Evolutionary conservation across 805 yeast genomes (phyloP), one percentile per base, ranked within the genome.

Genomic region (Wickerhamomyces xylosicus): DNA sequence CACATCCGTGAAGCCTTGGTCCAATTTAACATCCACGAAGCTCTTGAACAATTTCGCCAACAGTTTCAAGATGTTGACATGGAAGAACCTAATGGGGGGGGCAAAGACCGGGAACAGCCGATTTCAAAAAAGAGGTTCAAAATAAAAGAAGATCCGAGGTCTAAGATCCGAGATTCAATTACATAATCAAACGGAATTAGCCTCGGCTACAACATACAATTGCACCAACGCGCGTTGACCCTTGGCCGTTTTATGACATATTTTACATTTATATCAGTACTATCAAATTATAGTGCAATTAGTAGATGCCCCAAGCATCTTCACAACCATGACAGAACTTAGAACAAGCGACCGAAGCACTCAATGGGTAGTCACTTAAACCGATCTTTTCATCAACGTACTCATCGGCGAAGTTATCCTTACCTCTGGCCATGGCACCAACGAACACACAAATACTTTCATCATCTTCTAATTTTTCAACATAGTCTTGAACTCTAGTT

Each of bases 401-500:
- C 61, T 89, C 97, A 61, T 92, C 98, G 19, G 98, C 98, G 62
- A 92, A 92, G 51, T 79, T 87, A 63, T 92, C 98, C 58, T 82
- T 83, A 56, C 98, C 98, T 61, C 97, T 79, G 17, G 98, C 98
- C 96, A 92, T 92, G 35, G 98, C 95, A 57, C 98, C 98, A 35
- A 92, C 97, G 62, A 92, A 92, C 20, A 92, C 97, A 71, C 98
- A 92, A 50, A 92, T 79, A 56, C 95, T 84, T 66, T 92, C 96
- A 56, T 85, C 95, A 3, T 77, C 79, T 50, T 78, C 95, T 50
- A 92, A 66, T 42, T 80, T 80, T 15, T 59, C 61, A 31, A 89
- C 89, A 58, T 85, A 89, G 55, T 89, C 95, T 61, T 86, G 94
- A 4, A 86, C 95, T 50, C 87, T 73, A 48, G 75, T 74, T 37